These are phyloP conservation scores for Hortaea werneckii DNA, from an alignment of 2,329 filamentous ascomycete genomes.

Conservation along the genomic window DNA sequence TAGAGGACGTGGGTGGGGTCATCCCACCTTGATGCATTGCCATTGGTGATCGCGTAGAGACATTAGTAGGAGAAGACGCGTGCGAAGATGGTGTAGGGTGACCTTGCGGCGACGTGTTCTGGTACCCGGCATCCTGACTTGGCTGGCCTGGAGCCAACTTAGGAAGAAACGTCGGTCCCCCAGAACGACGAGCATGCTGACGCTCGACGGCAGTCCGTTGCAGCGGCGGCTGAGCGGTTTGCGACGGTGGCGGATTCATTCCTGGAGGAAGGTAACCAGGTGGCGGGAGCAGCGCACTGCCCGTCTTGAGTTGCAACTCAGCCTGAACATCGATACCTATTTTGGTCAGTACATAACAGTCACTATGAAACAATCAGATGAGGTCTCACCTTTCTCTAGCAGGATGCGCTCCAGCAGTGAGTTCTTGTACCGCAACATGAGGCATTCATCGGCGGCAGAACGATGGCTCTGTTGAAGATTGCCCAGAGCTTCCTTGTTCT, in stretches of 20 bases:
- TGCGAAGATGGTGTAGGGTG: conserved; percentile 79
- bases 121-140: conserved; percentile 31
- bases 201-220: conserved; percentile 74
- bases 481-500: conserved; percentile 88
- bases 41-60: conserved; percentile 49
- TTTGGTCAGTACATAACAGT: neutral
- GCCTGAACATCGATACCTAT: conserved; percentile 93
- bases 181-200: conserved; percentile 39
- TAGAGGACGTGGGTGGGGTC: conserved; percentile 50
- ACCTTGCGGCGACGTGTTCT: conserved; percentile 57
- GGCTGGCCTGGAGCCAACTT: conserved; percentile 30
- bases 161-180: conserved; percentile 21
- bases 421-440: conserved; percentile 98
- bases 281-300: conserved; percentile 67
- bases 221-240: conserved; percentile 43
- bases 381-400: conserved; percentile 74
- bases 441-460: conserved; percentile 86
- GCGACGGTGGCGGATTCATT: conserved; percentile 49
- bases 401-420: conserved; percentile 90
- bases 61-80: conserved; percentile 52
- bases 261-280: conserved; percentile 42
- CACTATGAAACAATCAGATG: neutral
- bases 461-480: conserved; percentile 90
- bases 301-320: conserved; percentile 85
- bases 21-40: conserved; percentile 51